Base-by-base conservation (phyloP, 208 protist species). In the Leishmania arabica region DNA sequence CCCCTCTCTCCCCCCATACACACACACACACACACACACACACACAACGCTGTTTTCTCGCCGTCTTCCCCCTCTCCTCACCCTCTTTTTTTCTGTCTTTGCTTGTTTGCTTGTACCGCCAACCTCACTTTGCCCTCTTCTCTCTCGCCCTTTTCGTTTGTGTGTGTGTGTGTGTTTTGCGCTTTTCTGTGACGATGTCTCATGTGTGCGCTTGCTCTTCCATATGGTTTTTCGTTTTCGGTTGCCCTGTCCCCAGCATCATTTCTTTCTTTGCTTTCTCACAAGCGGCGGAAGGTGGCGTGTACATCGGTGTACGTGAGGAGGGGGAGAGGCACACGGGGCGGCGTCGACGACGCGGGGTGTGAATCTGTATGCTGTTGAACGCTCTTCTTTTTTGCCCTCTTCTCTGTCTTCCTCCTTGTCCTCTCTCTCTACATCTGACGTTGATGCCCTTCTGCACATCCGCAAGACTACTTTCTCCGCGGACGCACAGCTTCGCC, bases 61-160 rank as follows among this genome's bases (percentile, higher is more conserved):
- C 6, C 42, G 42, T 45, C 5, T 4, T 45, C 45, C n/a, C 47
- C 37, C 17, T 24, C 1, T 49, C 24, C 51, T 9, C 24, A 24
- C 64, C 54, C 47, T 34, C 68, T 69, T 34, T 77, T 69, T 11
- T 45, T 9, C 42, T 45, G 5, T 45, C 42, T 45, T 45, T 11
- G 42, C 40, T 42, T 42, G 40, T 81, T 81, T 15, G 21, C 31
- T 77, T 81, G 31, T 70, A 37, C 51, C n/a, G n/a, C 71, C 47
- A 4, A 40, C 47, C 40, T 6, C 24, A 80, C 78, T 54, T 58
- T 58, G 7, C 42, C 31, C 31, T 34, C 77, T 27, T 72, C 42
- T 11, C 45, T 13, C 45, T 47, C 9, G 0, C 17, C 17, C 17
- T 54, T 54, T 54, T 0, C 0, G 40, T 40, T 0, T 40, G 40